A percentile compares a stretch with the other conserved stretches of the same genome.
Evolutionary conservation across 345 rosid species (phyloP).

Genomic region (Gossypium longicalyx): DNA sequence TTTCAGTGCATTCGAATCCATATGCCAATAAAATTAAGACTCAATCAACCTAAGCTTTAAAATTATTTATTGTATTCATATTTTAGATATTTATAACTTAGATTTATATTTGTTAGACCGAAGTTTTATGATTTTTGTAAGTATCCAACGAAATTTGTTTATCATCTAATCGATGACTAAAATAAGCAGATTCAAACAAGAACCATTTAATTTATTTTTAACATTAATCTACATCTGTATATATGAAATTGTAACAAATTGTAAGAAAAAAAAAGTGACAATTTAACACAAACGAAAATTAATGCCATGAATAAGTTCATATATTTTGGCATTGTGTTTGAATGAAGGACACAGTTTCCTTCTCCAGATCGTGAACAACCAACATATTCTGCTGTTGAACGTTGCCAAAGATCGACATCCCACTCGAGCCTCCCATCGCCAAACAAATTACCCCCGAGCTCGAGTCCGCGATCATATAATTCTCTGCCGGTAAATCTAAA

Average conservation of each 20-base stretch:
- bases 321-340: conserved; percentile 60
- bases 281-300: not conserved
- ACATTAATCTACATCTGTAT: not conserved
- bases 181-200: not conserved
- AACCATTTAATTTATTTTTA: not conserved
- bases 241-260: not conserved
- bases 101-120: too few species aligned
- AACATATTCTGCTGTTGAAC: conserved; percentile 83
- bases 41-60: too few species aligned
- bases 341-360: conserved; percentile 61
- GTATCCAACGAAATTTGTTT: too few species aligned
- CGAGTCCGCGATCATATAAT: conserved; percentile 73
- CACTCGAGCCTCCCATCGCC: conserved; percentile 80
- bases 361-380: conserved; percentile 63
- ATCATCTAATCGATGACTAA: too few species aligned
- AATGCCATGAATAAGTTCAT: conserved; percentile 21
- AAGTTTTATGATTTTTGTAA: too few species aligned
- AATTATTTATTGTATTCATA: too few species aligned
- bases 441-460: conserved; percentile 57
- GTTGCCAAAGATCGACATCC: conserved; percentile 91
- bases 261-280: not conserved
- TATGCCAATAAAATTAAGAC: too few species aligned
- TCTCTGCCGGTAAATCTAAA: conserved; percentile 75
- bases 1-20: fast-evolving
- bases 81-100: too few species aligned